Evolutionary conservation across 352 stramenopile species (phyloP).

Genomic region (Nothophytophthora sp.): DNA sequence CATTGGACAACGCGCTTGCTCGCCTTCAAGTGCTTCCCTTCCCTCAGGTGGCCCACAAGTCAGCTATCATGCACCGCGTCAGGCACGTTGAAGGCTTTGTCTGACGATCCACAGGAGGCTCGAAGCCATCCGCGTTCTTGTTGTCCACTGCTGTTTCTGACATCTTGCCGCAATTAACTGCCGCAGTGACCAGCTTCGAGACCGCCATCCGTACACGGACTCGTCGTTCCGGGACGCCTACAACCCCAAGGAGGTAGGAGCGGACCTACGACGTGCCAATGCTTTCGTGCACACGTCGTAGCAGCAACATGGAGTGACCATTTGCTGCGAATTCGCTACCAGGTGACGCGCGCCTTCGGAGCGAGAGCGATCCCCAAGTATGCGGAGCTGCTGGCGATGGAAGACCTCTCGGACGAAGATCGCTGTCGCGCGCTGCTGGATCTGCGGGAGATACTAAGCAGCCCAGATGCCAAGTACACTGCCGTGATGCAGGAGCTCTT

Average conservation of each 20-base stretch:
- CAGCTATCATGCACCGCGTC: constrained; percentile 51
- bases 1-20: too few relatives aligned
- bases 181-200: constrained; percentile 54
- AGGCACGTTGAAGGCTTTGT: constrained; percentile 21
- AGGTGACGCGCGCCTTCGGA: constrained; percentile 67
- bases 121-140: too few relatives aligned
- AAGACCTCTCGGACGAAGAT: constrained; percentile 58
- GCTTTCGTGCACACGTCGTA: too few relatives aligned
- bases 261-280: too few relatives aligned
- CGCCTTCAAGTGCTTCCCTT: too few relatives aligned
- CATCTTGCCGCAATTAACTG: too few relatives aligned
- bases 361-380: constrained; percentile 56
- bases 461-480: constrained; percentile 56
- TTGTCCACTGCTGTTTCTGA: too few relatives aligned
- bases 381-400: constrained; percentile 51
- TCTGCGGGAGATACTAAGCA: constrained; percentile 56
- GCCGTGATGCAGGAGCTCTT: constrained; percentile 50
- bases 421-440: constrained; percentile 48
- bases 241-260: constrained; percentile 43
- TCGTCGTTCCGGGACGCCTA: constrained; percentile 57
- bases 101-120: not conserved
- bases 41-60: too few relatives aligned
- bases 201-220: constrained; percentile 64
- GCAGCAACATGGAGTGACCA: too few relatives aligned
- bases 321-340: too few relatives aligned